Evolutionary conservation across 2,329 filamentous ascomycete species (phyloP), one percentile per base, ranked within the genome.

Genomic region (Coleophoma crateriformis): DNA sequence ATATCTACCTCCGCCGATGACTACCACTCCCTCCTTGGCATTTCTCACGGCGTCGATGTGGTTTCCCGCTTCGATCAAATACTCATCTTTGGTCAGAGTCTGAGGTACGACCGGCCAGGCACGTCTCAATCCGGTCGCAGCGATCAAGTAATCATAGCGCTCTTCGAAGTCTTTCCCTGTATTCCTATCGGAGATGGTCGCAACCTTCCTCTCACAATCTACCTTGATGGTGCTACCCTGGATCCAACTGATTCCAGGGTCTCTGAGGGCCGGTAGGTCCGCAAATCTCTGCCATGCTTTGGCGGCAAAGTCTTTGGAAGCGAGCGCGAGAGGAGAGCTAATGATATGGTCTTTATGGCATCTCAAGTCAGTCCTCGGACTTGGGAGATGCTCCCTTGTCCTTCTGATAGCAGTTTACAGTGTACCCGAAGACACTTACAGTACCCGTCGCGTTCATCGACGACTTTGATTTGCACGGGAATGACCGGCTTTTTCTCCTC

Each of bases 401-500:
- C 33, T 22, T 45, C 7, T 17, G 12, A 17, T 15, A 19, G 20
- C 14, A 10, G 32, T 4, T 35, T 10, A 14, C 17, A 39, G 33
- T 13, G 7, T 4, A 44, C 2, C 14, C 19, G 15, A 39, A 20
- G 38, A 22, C 44, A 68, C 84, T 59, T 72, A 90, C 87, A 90
- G 65, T 82, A 90, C n/a, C 88, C 88, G 71, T 91, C 87, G n/a
- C 85, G 74, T 66, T 90, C 85, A 59, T 91, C 87, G 20, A 88
- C 81, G 19, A 91, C 76, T 19, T 85, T 90, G 46, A 91, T 82
- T 35, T 89, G 77, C 13, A 88, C 67, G 1, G 79, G 74, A 41
- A 85, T 71, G 20, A 71, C 72, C 41, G 72, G 70, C 17, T 71
- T 62, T 32, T 17, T 37, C 3, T 22, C 48, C 20, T 40, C 47